Percentiles rank a stretch among this genome's conserved stretches.
Evolutionary conservation across 192 early-diverging fungal genomes (phyloP).

Genomic region (Lobosporangium transversale): DNA sequence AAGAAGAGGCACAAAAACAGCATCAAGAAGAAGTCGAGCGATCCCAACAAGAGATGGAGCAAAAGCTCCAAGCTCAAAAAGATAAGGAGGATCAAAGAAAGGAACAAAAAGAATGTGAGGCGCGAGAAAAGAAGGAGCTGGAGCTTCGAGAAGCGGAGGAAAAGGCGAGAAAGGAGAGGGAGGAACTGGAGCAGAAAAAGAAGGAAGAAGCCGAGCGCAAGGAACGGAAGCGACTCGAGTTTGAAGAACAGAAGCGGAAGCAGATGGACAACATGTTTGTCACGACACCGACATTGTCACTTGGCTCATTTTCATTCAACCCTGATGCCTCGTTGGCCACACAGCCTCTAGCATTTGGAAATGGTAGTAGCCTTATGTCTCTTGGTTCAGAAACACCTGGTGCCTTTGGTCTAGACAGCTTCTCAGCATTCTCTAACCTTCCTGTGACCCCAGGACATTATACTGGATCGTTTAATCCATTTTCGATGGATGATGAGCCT

Average conservation of each 20-base stretch:
- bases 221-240: slow-evolving; percentile 19
- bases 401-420: slow-evolving; percentile 44
- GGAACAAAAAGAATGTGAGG: slow-evolving; percentile 15
- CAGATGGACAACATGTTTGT: slow-evolving; percentile 36
- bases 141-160: slow-evolving; percentile 1
- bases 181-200: background rate
- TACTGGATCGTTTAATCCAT: slow-evolving; percentile 60
- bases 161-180: background rate
- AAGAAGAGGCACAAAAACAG: too few relatives aligned
- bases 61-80: slow-evolving; percentile 23
- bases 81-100: slow-evolving; percentile 15
- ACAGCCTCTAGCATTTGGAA: slow-evolving; percentile 19
- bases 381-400: slow-evolving; percentile 27
- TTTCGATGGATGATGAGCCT: slow-evolving; percentile 56
- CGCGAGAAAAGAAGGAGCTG: slow-evolving; percentile 13
- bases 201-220: slow-evolving; percentile 11
- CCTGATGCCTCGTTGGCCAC: slow-evolving; percentile 38
- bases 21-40: slow-evolving; percentile 23
- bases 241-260: slow-evolving; percentile 33
- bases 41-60: slow-evolving; percentile 31
- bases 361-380: slow-evolving; percentile 1
- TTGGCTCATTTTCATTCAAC: slow-evolving; percentile 49
- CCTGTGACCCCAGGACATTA: slow-evolving; percentile 49
- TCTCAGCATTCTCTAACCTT: slow-evolving; percentile 40
- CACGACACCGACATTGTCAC: slow-evolving; percentile 18